phyloP scores from a whole-genome alignment of 2,329 filamentous ascomycete species.

The Coniochaeta ligniaria region DNA sequence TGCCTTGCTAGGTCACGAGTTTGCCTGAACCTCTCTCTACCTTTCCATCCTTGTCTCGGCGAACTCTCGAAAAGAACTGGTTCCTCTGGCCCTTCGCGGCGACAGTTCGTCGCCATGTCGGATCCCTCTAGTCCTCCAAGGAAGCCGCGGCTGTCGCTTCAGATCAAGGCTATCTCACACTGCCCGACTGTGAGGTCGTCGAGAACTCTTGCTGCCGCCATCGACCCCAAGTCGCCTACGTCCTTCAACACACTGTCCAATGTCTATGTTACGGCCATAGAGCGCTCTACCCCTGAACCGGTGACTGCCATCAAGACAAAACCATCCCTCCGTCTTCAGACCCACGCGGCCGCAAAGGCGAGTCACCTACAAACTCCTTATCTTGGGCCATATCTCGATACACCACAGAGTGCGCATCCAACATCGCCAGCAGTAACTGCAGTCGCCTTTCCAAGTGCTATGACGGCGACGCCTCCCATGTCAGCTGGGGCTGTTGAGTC shows the following conservation, averaged over 20 bases:
- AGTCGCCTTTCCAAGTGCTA: conserved; percentile 42
- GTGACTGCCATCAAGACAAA: conserved; percentile 41
- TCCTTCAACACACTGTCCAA: conserved; percentile 61
- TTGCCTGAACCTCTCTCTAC: background rate
- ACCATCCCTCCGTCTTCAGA: conserved; percentile 29
- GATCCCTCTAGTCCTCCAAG: conserved; percentile 27
- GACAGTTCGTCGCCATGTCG: conserved; percentile 10
- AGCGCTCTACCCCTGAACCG: conserved; percentile 41
- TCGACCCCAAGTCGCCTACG: conserved; percentile 53
- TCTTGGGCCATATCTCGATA: conserved; percentile 41
- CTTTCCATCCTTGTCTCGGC: too few relatives aligned
- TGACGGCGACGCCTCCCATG: conserved; percentile 53
- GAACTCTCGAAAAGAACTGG: background rate
- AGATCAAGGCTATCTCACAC: conserved; percentile 33
- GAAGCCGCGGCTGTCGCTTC: conserved; percentile 46
- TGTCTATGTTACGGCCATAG: conserved; percentile 56
- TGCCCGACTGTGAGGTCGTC: conserved; percentile 29
- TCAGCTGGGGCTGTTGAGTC: conserved; percentile 45
- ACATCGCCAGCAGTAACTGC: conserved; percentile 39
- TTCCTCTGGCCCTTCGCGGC: background rate
- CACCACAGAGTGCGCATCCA: conserved; percentile 44
- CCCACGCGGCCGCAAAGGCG: conserved; percentile 21
- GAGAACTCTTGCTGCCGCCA: conserved; percentile 34
- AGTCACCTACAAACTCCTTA: conserved; percentile 34
- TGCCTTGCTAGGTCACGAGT: background rate